Conservation (phyloP, 768 basidiomycete genomes). For the Pholiota microspora region DNA sequence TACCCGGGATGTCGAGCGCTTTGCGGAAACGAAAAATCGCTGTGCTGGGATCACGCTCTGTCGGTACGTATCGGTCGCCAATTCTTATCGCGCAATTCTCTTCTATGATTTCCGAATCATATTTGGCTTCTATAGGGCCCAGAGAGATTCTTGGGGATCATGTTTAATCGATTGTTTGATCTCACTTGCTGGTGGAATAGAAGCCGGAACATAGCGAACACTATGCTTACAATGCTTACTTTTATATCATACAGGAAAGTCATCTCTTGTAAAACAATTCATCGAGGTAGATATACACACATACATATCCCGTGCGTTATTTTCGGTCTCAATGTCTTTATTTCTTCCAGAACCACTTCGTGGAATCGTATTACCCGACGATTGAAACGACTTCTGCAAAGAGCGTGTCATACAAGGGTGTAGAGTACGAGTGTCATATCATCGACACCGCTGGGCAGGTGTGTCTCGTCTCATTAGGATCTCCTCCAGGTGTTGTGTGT, state of each 20-base stretch:
- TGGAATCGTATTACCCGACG: slow-evolving; percentile 93
- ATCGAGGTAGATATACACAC: slow-evolving; percentile 60
- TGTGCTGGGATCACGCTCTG: slow-evolving; percentile 85
- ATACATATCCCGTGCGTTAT: too few relatives aligned
- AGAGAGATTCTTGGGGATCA: not conserved
- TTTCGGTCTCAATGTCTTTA: too few relatives aligned
- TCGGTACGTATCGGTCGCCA: slow-evolving; percentile 55
- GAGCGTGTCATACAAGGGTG: slow-evolving; percentile 81
- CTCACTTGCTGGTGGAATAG: not conserved
- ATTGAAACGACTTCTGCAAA: slow-evolving; percentile 89
- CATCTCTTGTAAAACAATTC: slow-evolving; percentile 92
- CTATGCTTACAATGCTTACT: slow-evolving; percentile 4
- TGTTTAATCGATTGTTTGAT: not conserved
- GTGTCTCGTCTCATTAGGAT: slow-evolving; percentile 19
- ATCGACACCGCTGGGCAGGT: slow-evolving; percentile 98
- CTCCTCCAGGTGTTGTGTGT: not conserved
- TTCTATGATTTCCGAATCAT: not conserved
- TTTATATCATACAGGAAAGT: slow-evolving; percentile 68
- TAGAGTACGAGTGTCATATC: slow-evolving; percentile 95
- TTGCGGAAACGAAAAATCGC: slow-evolving; percentile 88
- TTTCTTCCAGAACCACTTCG: slow-evolving; percentile 62
- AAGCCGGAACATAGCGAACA: not conserved
- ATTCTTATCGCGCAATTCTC: not conserved
- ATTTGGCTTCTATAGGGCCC: not conserved
- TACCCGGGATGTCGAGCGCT: slow-evolving; percentile 19